Evolutionary conservation across 441 rosid species (phyloP).

Genomic region (Gossypium gossypioides): DNA sequence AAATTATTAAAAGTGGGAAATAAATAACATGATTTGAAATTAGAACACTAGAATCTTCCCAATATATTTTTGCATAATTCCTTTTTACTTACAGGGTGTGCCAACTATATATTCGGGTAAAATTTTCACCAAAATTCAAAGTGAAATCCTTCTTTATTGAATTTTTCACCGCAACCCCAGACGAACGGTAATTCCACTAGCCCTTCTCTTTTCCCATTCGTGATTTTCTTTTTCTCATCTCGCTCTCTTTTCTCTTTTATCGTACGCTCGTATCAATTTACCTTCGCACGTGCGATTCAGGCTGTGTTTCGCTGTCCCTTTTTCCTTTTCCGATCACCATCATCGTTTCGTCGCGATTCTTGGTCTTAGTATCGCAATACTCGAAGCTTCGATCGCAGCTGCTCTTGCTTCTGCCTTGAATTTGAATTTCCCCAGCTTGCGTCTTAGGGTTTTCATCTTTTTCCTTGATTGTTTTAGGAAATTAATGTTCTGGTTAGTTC

Average conservation of each 20-base stretch:
- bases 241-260: neutral
- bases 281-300: conserved; percentile 9
- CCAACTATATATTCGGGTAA: too few relatives aligned
- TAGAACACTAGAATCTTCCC: too few relatives aligned
- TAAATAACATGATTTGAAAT: too few relatives aligned
- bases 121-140: neutral
- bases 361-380: neutral
- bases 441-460: neutral
- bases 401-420: neutral
- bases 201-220: neutral
- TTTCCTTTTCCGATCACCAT: neutral
- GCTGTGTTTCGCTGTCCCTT: neutral
- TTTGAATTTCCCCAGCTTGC: conserved; percentile 7
- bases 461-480: neutral
- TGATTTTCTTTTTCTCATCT: conserved; percentile 7
- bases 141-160: neutral
- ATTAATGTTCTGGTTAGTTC: neutral
- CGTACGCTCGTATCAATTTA: neutral
- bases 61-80: too few relatives aligned
- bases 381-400: neutral
- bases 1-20: too few relatives aligned
- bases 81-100: too few relatives aligned
- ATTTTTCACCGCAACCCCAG: neutral
- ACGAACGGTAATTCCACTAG: conserved; percentile 2
- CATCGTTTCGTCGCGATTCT: neutral